Evolutionary conservation across 148 eudicot species (phyloP), one percentile per base, ranked within the genome.

Genomic region (Camellia sinensis): DNA sequence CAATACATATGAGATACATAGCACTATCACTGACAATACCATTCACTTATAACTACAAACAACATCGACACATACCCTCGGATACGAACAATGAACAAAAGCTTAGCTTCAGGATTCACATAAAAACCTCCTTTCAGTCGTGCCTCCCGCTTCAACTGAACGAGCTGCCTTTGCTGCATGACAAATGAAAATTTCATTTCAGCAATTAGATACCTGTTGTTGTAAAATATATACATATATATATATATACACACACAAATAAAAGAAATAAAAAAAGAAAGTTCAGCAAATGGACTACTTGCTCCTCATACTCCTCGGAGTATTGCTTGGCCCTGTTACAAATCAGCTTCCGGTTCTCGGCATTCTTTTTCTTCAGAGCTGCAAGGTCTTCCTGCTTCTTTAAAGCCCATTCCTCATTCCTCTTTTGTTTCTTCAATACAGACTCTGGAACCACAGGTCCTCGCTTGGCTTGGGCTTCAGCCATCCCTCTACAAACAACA

Each of bases 391-490:
- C 86, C 80, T 86, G 85, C 79, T 88, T 92, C 3, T 84, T 90
- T 76, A 88, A 67, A 71, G 90, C 93, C 98, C 97, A 94, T 80
- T 91, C 94, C 75, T 90, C 94, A 41, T 70, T 85, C 86, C 97
- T 93, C 80, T 90, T 88, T 71, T 90, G 95, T 87, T 94, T 92
- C 90, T 94, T 94, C 83, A 92, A 79, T 0, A 91, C 92, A 0
- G 97, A 94, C 85, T 94, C 97, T 0, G 98, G 98, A 44, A 94
- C 91, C 21, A 87, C 43, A 0, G 78, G 81, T 18, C 80, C 86
- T 81, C 79, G 88, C 84, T 83, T 83, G 62, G 84, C 50, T 65
- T 78, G 78, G 10, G 68, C 60, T 45, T 78, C 90, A 77, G 83
- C 91, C 91, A 89, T 87, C 79, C 84, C 88, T 85, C 66, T 77